A percentile compares a stretch with the other conserved stretches of the same genome.
Evolutionary conservation across 129 eudicot genomes (phyloP).

Genomic region (Flaveria linearis): DNA sequence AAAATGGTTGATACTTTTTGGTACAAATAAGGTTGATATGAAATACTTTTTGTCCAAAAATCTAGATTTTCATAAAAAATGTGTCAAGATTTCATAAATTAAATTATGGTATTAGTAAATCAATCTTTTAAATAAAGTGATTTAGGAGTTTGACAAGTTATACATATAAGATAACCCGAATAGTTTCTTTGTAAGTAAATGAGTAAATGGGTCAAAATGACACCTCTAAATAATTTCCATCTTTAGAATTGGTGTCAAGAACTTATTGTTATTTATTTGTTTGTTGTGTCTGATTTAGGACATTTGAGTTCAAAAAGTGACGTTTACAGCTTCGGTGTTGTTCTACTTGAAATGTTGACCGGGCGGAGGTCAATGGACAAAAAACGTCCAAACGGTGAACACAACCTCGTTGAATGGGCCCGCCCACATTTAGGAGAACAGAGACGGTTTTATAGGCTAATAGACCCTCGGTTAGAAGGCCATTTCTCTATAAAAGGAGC

Average conservation of each 20-base stretch:
- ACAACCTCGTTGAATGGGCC: constrained; percentile 71
- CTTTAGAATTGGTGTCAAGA: not conserved
- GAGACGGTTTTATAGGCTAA: constrained; percentile 49
- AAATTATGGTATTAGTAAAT: not conserved
- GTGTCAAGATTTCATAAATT: not conserved
- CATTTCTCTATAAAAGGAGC: constrained; percentile 65
- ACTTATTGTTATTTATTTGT: constrained; percentile 21
- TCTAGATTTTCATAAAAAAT: not conserved
- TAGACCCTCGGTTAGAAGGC: constrained; percentile 63
- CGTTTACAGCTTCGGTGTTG: constrained; percentile 66
- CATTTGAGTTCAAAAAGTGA: constrained; percentile 60
- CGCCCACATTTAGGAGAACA: constrained; percentile 54
- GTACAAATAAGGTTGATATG: not conserved
- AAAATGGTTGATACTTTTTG: not conserved
- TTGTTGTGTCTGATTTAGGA: constrained; percentile 30
- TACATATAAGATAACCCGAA: constrained; percentile 1
- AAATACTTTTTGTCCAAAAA: not conserved
- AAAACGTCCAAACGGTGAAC: constrained; percentile 59
- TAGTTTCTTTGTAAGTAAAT: not conserved
- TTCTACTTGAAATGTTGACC: constrained; percentile 58
- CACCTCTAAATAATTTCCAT: not conserved
- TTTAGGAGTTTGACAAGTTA: not conserved
- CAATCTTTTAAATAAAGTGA: not conserved
- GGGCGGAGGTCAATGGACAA: constrained; percentile 72
- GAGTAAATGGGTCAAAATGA: not conserved